Base-by-base conservation (phyloP, 1,284 basidiomycete species). In the Abortiporus biennis region DNA sequence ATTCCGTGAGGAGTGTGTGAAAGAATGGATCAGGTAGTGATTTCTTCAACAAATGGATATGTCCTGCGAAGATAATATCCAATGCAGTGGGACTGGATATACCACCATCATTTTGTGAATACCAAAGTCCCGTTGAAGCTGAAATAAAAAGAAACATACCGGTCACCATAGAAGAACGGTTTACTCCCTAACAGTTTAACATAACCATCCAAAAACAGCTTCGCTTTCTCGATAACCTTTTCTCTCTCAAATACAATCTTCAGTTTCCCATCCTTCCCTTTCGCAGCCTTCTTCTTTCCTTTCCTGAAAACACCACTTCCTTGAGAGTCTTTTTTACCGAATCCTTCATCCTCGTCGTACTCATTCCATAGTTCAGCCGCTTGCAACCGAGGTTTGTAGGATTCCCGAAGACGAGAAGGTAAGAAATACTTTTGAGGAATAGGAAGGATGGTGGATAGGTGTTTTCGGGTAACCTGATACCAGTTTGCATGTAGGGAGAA, bases 401-500 rank as follows among this genome's bases (percentile, higher is more conserved):
- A 58, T 21, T 72, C 65, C 21, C 84, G 73, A 34, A 89, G 70
- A 13, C 85, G 73, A 5, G 59, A 55, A 0, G 85, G 80, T 2
- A 86, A 72, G 52, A 82, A 90, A 55, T 86, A 88, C 4, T 76
- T 71, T 49, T 84, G 81, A 1, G 85, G 86, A 2, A 82, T 45
- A 12, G 78, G 70, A 43, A 85, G 74, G 48, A 78, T 60, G 11
- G 72, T 68, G 1, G 70, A 74, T 22, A 88, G 62, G 0, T 69
- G 60, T 2, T 71, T 72, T 37, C 70, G 69, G 2, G 73, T 82
- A 38, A 83, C 52, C 8, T 64, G 63, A 48, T 56, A 62, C 71
- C 82, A 89, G 51, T 90, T 90, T 29, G 65, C 64, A 27, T 72
- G 60, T 22, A 76, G 62, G 3, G 80, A 74, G 54, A 77, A 89